Evolutionary conservation across 805 yeast species (phyloP), one percentile per base, ranked within the genome.

Genomic region (Yarrowia bubula): DNA sequence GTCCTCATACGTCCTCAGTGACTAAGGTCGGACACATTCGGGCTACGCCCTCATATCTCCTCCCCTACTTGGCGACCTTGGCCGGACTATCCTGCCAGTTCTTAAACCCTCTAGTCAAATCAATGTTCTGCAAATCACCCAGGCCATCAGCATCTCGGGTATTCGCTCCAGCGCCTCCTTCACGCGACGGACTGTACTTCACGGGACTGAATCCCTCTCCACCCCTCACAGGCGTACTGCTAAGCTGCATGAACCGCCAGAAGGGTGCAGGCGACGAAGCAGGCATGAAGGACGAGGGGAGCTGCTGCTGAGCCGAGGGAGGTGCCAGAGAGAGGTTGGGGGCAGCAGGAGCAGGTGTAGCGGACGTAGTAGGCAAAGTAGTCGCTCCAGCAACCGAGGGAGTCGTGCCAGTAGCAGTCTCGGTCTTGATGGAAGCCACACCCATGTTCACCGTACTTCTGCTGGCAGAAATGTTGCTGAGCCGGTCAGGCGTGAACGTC

Each of bases 181-280:
- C 43, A 8, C 67, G 35, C 72, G 75, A 42, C 69, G 69, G 44
- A 15, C 69, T 68, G 67, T 67, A 71, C 69, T 74, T 74, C 14
- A 73, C 69, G 14, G 76, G 75, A 11, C 74, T 70, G 46, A 67
- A 67, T 3, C 71, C 73, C n/a, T 68, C 65, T 38, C 72, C 67
- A 32, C 66, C 57, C 18, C 70, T 63, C 32, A 68, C 67, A 5
- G 74, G 73, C 22, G 75, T 70, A 39, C 71, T 69, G 11, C 71
- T 67, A 10, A 92, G 86, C 71, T 92, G 97, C 72, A 92, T 90
- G 77, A 90, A 86, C 73, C 89, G 90, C 98, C 97, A 90, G 66
- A 92, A 84, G 15, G 79, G 76, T 8, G 96, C 97, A 1, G 98
- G 98, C 1, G 96, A 90, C 35, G 88, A 84, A 57, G 78, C 81